A percentile compares a stretch with the other conserved stretches of the same genome.
phyloP scores from a whole-genome alignment of 768 basidiomycete species.

The Agaricus blazei region DNA sequence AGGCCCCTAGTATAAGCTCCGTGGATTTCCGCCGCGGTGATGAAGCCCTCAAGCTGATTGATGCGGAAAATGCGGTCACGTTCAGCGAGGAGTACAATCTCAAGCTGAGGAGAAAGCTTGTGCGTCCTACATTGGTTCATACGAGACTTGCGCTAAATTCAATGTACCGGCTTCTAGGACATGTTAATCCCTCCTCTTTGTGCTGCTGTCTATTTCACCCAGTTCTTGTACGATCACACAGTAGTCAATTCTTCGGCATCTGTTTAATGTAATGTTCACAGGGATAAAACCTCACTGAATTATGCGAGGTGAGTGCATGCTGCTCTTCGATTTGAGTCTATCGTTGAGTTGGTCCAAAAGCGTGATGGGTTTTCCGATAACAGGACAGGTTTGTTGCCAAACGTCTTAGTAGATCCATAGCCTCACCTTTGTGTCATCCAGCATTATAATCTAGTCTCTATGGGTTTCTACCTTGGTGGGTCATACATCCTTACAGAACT shows the following conservation, averaged over 20 bases:
- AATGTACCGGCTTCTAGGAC: conserved; percentile 12
- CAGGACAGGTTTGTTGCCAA: conserved; percentile 40
- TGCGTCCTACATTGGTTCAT: conserved; percentile 19
- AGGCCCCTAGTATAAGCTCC: conserved; percentile 12
- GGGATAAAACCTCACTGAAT: conserved; percentile 67
- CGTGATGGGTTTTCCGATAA: conserved; percentile 64
- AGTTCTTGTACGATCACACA: conserved; percentile 44
- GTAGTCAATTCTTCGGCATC: not conserved
- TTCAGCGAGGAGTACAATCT: conserved; percentile 61
- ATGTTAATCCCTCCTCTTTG: conserved; percentile 21
- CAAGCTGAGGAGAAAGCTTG: conserved; percentile 54
- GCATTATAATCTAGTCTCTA: conserved; percentile 59
- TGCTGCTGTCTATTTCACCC: conserved; percentile 62
- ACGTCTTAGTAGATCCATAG: not conserved
- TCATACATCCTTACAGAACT: not conserved
- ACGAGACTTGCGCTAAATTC: not conserved
- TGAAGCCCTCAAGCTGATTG: conserved; percentile 58
- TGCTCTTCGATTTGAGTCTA: not conserved
- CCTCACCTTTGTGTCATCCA: conserved; percentile 16
- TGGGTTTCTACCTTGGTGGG: conserved; percentile 59
- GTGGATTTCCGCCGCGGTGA: conserved; percentile 42
- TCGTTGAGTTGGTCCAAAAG: conserved; percentile 20
- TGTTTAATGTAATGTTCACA: conserved; percentile 15
- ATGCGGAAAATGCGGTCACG: conserved; percentile 39
- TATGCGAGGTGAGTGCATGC: conserved; percentile 50